Evolutionary conservation across 345 rosid genomes (phyloP).

Genomic region (Corchorus capsularis): DNA sequence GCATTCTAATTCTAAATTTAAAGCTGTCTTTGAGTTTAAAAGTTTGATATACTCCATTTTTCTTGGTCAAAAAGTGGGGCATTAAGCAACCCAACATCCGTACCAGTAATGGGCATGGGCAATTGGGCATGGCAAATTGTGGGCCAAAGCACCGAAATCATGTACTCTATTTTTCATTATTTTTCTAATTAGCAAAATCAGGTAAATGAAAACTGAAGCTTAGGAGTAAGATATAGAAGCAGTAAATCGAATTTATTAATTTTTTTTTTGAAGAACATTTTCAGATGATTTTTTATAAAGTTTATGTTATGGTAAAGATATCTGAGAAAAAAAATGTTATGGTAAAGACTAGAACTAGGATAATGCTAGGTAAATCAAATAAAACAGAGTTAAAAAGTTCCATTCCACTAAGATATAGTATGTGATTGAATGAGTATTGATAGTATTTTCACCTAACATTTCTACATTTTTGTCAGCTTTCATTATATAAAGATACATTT

Average conservation of each 20-base stretch:
- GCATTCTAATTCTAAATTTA: background rate
- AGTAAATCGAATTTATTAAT: background rate
- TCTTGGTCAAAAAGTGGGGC: background rate
- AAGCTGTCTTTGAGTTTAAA: background rate
- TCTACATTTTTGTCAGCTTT: no score
- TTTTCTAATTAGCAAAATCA: no score
- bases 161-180: background rate
- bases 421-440: no score
- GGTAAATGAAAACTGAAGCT: background rate
- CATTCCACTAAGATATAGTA: no score
- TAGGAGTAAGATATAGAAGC: background rate
- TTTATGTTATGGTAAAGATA: background rate
- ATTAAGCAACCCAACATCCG: background rate
- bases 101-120: background rate
- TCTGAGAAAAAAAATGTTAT: no score
- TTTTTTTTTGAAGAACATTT: no score
- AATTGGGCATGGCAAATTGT: background rate
- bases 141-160: slow-evolving; percentile 5
- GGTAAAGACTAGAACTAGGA: no score
- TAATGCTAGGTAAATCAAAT: no score
- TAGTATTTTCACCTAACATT: no score
- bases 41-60: background rate
- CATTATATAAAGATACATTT: background rate
- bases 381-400: no score
- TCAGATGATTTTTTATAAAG: background rate